Base-by-base conservation (phyloP, 192 early-diverging fungal species). In the Umbelopsis sp. region DNA sequence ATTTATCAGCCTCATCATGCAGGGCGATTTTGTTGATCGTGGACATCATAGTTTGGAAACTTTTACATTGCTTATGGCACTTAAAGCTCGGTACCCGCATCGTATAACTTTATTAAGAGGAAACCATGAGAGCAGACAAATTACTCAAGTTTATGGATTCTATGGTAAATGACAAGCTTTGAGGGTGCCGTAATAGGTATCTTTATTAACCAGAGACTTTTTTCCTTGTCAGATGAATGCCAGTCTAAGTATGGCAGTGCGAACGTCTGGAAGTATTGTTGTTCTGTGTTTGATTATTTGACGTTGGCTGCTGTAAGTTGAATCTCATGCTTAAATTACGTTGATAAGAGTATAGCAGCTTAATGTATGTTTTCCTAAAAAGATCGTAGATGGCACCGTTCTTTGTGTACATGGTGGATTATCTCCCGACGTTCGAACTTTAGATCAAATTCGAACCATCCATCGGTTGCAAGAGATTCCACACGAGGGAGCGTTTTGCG, bases 11-110 rank as follows among this genome's bases (percentile, higher is more conserved):
- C 33, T 21, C 22, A 22, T 46, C 65, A 16, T 37, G 23, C 52
- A 94, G 91, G 97, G 97, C n/a, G 97, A 98, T 80, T 98, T 97
- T 84, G 97, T 98, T 5, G 97, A 98, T 85, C 91, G 97, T 67
- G 97, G 97, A 45, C 97, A 97, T 85, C 96, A 96, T 82, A 93
- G 91, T 83, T 83, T 98, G 70, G 97, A 98, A 76, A 97, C 95
- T 33, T 97, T 97, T 77, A 96, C 95, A 20, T 73, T 97, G 68
- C 83, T 98, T 52, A 89, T 97, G 90, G 91, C 87, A 20, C 80
- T 98, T 49, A 98, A 98, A 87, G 95, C 93, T 77, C 92, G 89
- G 92, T 93, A 95, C 87, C 97, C 97, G 11, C 93, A 97, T 70
- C 96, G 97, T 73, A 97, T 98, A 47, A 97, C 95, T 27, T 83